Evolutionary conservation across 2,329 filamentous ascomycete species (phyloP).

Genomic region (Epichloe sp.): DNA sequence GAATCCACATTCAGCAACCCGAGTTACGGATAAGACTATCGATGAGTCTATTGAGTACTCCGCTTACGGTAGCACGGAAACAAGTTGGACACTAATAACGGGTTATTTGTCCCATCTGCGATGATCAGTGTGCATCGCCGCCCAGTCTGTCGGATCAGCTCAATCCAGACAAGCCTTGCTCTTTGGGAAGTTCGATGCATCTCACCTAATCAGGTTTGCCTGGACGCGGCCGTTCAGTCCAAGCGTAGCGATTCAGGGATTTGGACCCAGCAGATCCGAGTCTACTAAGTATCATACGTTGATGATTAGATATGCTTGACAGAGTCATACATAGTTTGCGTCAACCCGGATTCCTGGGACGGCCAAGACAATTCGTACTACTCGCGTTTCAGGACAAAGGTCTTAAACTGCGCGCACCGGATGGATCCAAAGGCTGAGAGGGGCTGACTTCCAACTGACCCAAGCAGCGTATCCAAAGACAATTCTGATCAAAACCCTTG

Average conservation of each 20-base stretch:
- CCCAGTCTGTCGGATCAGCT: not conserved
- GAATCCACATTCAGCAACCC: too few relatives aligned
- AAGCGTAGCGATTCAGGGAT: not conserved
- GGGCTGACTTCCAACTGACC: too few relatives aligned
- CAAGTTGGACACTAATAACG: not conserved
- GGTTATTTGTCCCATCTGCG: not conserved
- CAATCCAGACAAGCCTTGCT: not conserved
- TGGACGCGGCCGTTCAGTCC: too few relatives aligned
- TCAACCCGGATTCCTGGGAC: too few relatives aligned
- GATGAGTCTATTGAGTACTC: not conserved
- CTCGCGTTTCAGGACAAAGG: not conserved
- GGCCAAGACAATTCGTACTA: too few relatives aligned
- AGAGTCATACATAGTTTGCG: too few relatives aligned
- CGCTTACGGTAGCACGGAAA: not conserved
- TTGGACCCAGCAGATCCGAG: not conserved
- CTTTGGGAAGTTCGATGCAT: not conserved
- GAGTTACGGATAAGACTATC: not conserved
- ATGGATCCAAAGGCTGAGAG: too few relatives aligned
- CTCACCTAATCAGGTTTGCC: not conserved
- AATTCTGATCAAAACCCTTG: not conserved
- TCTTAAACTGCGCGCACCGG: not conserved
- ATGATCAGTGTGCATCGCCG: not conserved
- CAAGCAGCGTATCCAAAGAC: too few relatives aligned
- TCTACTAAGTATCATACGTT: too few relatives aligned
- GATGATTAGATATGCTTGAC: too few relatives aligned